Evolutionary conservation across 352 stramenopile species (phyloP).

Genomic region (Globisporangium irregulare): DNA sequence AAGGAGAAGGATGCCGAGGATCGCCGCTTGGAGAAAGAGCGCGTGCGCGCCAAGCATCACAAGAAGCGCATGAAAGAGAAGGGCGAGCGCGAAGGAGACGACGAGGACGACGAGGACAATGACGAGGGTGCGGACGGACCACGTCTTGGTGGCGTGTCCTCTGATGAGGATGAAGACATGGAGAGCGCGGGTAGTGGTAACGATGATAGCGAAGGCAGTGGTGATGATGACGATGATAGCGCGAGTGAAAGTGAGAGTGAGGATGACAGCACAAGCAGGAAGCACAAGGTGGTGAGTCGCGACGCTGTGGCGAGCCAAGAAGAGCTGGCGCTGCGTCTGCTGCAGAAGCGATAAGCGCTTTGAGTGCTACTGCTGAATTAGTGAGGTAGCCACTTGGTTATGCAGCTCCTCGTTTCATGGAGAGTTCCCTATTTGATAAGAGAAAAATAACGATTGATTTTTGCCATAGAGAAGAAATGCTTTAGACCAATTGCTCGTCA

Average conservation of each 20-base stretch:
- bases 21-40: constrained; percentile 78
- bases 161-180: constrained; percentile 30
- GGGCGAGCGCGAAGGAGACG: constrained; percentile 59
- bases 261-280: constrained; percentile 18
- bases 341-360: constrained; percentile 51
- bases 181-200: constrained; percentile 29
- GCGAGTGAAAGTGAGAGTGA: constrained; percentile 10
- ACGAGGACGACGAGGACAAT: constrained; percentile 30
- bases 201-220: constrained; percentile 15
- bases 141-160: constrained; percentile 27
- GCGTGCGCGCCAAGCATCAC: constrained; percentile 86
- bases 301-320: constrained; percentile 63
- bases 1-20: constrained; percentile 81
- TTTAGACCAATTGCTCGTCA: background rate
- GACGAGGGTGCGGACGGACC: constrained; percentile 21
- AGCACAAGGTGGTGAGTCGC: constrained; percentile 40
- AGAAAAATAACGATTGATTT: background rate
- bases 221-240: constrained; percentile 18
- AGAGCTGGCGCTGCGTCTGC: constrained; percentile 73
- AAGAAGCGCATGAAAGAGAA: constrained; percentile 87
- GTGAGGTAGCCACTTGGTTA: background rate
- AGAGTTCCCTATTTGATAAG: background rate
- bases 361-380: background rate
- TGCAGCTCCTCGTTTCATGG: background rate
- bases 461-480: constrained; percentile 4